Conservation (phyloP, 805 yeast genomes). For the Saccharomycopsis microspora region DNA sequence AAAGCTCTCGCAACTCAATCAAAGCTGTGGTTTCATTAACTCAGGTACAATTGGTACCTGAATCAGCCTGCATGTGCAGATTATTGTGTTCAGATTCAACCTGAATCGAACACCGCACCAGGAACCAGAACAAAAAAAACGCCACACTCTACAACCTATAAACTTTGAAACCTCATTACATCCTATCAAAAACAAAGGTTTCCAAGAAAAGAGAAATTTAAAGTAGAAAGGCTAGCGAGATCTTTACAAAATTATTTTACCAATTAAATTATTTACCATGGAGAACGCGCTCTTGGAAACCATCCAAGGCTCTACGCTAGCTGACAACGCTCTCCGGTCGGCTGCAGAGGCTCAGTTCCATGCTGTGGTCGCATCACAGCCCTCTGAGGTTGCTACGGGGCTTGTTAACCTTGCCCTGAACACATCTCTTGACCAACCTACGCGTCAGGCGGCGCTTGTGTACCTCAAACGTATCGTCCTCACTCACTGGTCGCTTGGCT, state of each 20-base stretch:
- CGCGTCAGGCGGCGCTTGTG: slow-evolving; percentile 54
- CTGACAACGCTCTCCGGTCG: slow-evolving; percentile 42
- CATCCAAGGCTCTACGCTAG: slow-evolving; percentile 24
- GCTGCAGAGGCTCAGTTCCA: slow-evolving; percentile 41
- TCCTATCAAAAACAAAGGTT: no score
- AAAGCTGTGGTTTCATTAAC: no score
- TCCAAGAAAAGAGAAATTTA: no score
- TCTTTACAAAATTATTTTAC: no score
- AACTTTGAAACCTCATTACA: not conserved
- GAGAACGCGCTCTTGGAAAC: slow-evolving; percentile 13
- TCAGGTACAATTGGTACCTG: no score
- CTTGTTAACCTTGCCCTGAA: slow-evolving; percentile 28
- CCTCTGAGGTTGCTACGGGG: slow-evolving; percentile 33
- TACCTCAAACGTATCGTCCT: slow-evolving; percentile 61
- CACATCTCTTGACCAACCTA: slow-evolving; percentile 21
- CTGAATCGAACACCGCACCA: no score
- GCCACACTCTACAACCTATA: not conserved
- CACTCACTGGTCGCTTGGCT: slow-evolving; percentile 74
- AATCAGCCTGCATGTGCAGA: no score
- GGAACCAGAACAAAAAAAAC: no score
- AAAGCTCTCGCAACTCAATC: no score
- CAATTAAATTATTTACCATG: slow-evolving; percentile 3
- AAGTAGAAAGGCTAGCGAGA: no score
- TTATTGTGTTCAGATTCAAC: no score
- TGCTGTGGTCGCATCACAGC: slow-evolving; percentile 31